Evolutionary conservation across 345 rosid genomes (phyloP).

Genomic region (Sapria himalayana): DNA sequence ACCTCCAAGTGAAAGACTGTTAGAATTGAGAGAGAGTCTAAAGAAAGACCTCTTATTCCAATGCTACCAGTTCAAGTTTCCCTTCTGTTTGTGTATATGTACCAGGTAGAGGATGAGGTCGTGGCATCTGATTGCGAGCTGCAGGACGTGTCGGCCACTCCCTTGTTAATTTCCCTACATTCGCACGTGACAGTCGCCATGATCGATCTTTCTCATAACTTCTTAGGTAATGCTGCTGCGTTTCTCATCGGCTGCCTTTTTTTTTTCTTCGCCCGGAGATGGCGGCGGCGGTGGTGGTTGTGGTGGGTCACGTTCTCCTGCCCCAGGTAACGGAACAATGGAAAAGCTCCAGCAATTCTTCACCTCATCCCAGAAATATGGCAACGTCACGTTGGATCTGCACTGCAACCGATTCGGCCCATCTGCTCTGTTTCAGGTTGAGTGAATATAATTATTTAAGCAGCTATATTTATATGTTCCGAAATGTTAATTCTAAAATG

Average conservation of each 20-base stretch:
- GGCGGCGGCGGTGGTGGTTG: neutral
- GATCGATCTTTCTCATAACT: constrained; percentile 77
- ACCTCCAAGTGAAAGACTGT: too few relatives aligned
- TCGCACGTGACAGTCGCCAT: constrained; percentile 42
- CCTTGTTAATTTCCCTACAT: constrained; percentile 54
- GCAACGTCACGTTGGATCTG: constrained; percentile 72
- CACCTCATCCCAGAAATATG: constrained; percentile 48
- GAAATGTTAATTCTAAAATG: too few relatives aligned
- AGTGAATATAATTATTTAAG: too few relatives aligned
- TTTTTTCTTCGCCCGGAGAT: neutral
- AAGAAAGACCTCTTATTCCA: too few relatives aligned
- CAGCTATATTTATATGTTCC: too few relatives aligned
- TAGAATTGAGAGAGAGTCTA: too few relatives aligned
- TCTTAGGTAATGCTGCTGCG: constrained; percentile 32
- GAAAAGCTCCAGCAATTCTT: constrained; percentile 68
- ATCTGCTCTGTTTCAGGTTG: constrained; percentile 83
- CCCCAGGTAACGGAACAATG: constrained; percentile 89
- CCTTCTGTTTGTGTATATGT: constrained; percentile 4
- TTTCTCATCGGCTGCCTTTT: neutral
- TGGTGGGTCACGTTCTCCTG: constrained; percentile 13
- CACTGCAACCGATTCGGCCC: constrained; percentile 96
- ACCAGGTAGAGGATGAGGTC: constrained; percentile 84
- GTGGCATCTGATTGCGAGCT: constrained; percentile 57
- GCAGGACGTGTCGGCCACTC: constrained; percentile 78
- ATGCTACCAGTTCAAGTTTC: constrained; percentile 2